Base-by-base conservation (phyloP, 106 monocot species). In the Phalaenopsis equestris region DNA sequence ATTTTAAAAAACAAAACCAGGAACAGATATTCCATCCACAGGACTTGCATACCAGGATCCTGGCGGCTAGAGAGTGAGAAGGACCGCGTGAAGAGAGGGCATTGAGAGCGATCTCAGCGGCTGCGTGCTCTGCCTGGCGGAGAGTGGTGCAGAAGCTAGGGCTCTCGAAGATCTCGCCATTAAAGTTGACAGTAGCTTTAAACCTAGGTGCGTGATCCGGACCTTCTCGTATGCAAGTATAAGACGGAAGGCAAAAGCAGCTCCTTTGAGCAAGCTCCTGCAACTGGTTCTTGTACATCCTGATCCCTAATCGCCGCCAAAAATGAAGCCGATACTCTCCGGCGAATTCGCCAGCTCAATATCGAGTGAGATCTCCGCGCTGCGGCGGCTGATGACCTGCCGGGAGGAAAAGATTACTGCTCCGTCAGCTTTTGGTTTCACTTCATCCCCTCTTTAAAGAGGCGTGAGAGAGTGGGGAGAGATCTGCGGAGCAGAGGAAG, bases 231-330 rank as follows among this genome's bases (percentile, higher is more conserved):
- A 96, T 84, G 82, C 93, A 91, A 18, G 91, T 84, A 84, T 96
- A 96, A 19, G 96, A 89, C 14, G 96, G 96, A 74, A 96, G 85
- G 82, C 90, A 93, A 88, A 96, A 96, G 93, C 96, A 96, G 88
- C 96, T 96, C 81, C 96, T 84, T 84, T 96, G 96, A 79, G 96
- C 96, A 65, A 96, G 90, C 89, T 96, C 96, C 83, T 96, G 96
- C 81, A 96, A 81, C 90, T 96, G 96, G 87, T 96, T 96, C 85
- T 96, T 96, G 83, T 96, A 96, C 96, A 96, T 96, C 72, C 61
- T 78, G 17, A 24, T 55, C 38, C 14, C 74, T 23, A 41, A 41
- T 21, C 49, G 39, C 11, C 17, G 4, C 3, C 43, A 9, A 8
- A 23, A 18, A 17, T 1, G 67, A 46, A 3, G 45, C 19, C 4